A percentile compares a stretch with the other conserved stretches of the same genome.
phyloP scores from a whole-genome alignment of 306 rosid genomes.

The Gillenia trifoliata region DNA sequence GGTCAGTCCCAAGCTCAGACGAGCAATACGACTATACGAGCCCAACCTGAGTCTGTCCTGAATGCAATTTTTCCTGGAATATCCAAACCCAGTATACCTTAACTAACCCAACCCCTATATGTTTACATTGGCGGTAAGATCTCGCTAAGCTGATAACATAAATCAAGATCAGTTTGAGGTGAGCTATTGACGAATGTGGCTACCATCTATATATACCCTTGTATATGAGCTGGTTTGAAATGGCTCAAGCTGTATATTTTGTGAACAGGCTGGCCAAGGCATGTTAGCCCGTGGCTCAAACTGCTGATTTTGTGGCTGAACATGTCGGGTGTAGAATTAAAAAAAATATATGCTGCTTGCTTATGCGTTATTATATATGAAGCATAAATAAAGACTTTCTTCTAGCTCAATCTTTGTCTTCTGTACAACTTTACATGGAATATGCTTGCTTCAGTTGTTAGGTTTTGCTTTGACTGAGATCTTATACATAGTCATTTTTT shows the following conservation, averaged over 20 bases:
- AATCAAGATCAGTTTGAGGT: neutral
- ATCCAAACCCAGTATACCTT: neutral
- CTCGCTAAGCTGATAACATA: neutral
- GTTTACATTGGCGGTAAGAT: neutral
- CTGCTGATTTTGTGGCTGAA: neutral
- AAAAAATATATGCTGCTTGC: neutral
- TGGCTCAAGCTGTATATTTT: neutral
- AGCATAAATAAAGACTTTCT: neutral
- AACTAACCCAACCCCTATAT: neutral
- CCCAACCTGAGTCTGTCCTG: neutral
- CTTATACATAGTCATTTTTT: neutral
- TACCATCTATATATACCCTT: neutral
- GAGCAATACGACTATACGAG: neutral
- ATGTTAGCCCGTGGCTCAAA: neutral
- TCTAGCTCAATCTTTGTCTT: neutral
- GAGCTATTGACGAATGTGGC: neutral
- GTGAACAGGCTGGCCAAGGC: neutral
- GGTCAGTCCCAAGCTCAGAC: neutral
- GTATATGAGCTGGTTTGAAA: neutral
- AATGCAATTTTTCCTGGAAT: neutral
- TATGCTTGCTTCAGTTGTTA: slow-evolving; percentile 4
- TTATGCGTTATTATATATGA: neutral
- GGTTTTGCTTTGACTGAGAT: neutral
- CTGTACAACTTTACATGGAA: neutral
- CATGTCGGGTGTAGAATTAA: neutral